Evolutionary conservation across 2,329 filamentous ascomycete genomes (phyloP).

Genomic region (Ustulina deusta): DNA sequence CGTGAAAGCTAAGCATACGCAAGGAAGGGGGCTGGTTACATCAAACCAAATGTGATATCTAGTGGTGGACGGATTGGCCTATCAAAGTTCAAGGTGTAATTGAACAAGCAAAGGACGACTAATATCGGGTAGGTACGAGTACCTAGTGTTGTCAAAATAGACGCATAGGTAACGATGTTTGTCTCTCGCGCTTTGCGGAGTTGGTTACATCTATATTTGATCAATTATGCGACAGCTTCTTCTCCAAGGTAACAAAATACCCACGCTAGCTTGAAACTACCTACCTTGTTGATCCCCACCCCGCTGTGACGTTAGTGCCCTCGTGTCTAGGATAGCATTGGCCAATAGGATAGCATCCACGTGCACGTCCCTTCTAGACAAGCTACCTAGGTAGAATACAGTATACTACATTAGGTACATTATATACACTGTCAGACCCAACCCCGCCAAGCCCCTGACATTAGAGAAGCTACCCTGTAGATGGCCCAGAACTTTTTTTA

Average conservation of each 20-base stretch:
- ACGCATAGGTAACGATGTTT: no score
- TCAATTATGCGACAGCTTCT: neutral
- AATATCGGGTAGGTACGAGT: neutral
- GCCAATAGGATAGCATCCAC: slow-evolving; percentile 61
- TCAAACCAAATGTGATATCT: neutral
- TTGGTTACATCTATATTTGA: neutral
- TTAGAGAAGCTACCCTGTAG: slow-evolving; percentile 50
- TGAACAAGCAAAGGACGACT: neutral
- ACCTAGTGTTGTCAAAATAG: neutral
- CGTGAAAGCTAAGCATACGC: neutral
- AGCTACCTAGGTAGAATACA: no score
- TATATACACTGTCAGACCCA: neutral
- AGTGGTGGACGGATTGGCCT: neutral
- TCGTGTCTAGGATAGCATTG: slow-evolving; percentile 41
- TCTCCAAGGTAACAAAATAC: neutral
- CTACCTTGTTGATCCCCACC: neutral
- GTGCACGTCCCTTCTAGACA: no score
- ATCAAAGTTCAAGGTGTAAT: neutral
- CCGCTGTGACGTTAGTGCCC: slow-evolving; percentile 6
- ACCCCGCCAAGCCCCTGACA: slow-evolving; percentile 47
- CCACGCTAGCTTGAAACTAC: slow-evolving; percentile 10
- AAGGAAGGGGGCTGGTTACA: slow-evolving; percentile 15
- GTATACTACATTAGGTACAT: neutral
- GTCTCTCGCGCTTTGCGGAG: neutral
- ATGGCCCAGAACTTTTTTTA: slow-evolving; percentile 16